Conservation (phyloP, 192 early-diverging fungal species). For the Coemansia sp. region DNA sequence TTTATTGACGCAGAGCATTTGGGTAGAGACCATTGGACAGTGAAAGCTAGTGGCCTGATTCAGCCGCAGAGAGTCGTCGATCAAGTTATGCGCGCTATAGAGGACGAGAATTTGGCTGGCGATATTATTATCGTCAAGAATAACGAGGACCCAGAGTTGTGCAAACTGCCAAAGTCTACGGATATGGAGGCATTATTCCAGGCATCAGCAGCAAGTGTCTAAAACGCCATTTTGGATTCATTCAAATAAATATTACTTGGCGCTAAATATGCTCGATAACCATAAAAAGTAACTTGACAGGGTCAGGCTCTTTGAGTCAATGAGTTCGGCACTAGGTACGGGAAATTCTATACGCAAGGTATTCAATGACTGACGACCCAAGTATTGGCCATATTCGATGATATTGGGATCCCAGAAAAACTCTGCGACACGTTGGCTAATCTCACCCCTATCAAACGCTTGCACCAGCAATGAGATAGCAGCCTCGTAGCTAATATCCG, state of each 20-base stretch:
- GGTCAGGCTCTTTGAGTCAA: constrained; percentile 17
- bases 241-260: not conserved
- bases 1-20: constrained; percentile 47
- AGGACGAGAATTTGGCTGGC: constrained; percentile 55
- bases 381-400: constrained; percentile 46
- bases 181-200: constrained; percentile 15
- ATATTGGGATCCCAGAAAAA: constrained; percentile 51
- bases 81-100: constrained; percentile 57
- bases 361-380: constrained; percentile 16
- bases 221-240: not conserved
- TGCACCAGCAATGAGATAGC: constrained; percentile 33
- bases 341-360: constrained; percentile 19
- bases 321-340: constrained; percentile 18
- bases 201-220: not conserved
- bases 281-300: constrained; percentile 35
- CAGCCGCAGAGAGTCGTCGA: constrained; percentile 52
- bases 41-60: constrained; percentile 26
- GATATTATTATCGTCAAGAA: constrained; percentile 41
- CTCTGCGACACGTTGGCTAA: constrained; percentile 22
- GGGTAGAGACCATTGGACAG: constrained; percentile 24
- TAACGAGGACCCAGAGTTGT: constrained; percentile 13
- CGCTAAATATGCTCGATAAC: constrained; percentile 28
- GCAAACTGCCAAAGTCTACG: constrained; percentile 26
- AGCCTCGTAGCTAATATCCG: constrained; percentile 22
- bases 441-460: constrained; percentile 37